Conservation (phyloP, 257 asterid species). For the Catharanthus roseus region DNA sequence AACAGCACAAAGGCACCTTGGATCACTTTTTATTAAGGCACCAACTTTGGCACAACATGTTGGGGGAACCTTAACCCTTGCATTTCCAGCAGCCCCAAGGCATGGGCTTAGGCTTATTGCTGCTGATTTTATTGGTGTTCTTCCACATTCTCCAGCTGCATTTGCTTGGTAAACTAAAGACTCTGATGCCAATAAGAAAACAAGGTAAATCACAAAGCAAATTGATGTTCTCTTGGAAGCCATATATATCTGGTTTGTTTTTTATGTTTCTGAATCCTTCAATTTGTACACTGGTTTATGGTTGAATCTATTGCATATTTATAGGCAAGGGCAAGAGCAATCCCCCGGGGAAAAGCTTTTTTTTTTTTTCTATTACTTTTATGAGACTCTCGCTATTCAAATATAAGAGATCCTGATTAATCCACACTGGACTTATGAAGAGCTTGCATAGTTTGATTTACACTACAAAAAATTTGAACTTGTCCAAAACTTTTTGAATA, state of each 20-base stretch:
- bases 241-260: too few species aligned
- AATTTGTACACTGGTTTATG: background rate
- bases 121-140: slow-evolving; percentile 16
- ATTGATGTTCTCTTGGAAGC: slow-evolving; percentile 9
- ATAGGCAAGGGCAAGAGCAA: slow-evolving; percentile 16
- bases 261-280: background rate
- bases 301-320: background rate
- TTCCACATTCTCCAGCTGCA: slow-evolving; percentile 35
- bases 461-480: too few species aligned
- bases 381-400: too few species aligned
- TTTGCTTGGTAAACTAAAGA: slow-evolving; percentile 5
- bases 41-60: slow-evolving; percentile 27
- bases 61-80: slow-evolving; percentile 16
- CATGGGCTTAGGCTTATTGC: slow-evolving; percentile 32
- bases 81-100: slow-evolving; percentile 27
- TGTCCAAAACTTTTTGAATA: too few species aligned
- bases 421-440: too few species aligned
- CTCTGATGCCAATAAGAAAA: slow-evolving; percentile 17
- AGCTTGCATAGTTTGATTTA: too few species aligned
- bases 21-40: slow-evolving; percentile 23
- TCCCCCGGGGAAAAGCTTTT: too few species aligned
- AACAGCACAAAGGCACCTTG: slow-evolving; percentile 35
- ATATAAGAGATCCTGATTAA: too few species aligned
- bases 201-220: slow-evolving; percentile 8
- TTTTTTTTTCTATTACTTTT: too few species aligned